These are phyloP conservation scores for Colletotrichum spinosum DNA, from an alignment of 2,329 filamentous ascomycete species.

Conservation along the genomic window DNA sequence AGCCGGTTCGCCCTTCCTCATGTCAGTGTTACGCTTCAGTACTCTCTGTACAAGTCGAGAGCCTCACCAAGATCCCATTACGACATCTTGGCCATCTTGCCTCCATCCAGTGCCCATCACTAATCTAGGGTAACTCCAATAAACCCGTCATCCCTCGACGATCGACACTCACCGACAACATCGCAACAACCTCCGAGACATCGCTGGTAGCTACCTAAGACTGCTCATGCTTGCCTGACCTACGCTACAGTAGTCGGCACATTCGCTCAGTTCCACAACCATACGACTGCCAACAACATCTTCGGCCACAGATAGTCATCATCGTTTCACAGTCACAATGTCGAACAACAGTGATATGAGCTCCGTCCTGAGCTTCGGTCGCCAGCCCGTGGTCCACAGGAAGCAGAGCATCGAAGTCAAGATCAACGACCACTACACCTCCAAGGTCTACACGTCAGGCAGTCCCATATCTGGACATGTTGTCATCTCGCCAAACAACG, in stretches of 20 bases:
- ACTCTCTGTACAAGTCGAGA: constrained; percentile 19
- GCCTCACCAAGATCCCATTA: neutral
- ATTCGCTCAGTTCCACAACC: no score
- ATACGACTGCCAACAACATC: neutral
- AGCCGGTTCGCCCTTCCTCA: constrained; percentile 26
- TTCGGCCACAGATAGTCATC: neutral
- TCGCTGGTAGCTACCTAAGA: neutral
- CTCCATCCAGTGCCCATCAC: constrained; percentile 16
- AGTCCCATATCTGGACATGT: constrained; percentile 63
- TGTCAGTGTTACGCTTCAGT: constrained; percentile 4
- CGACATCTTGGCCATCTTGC: neutral
- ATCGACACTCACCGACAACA: neutral
- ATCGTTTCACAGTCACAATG: constrained; percentile 15
- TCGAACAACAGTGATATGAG: constrained; percentile 38
- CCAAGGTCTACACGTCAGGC: constrained; percentile 68
- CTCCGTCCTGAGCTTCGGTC: constrained; percentile 35
- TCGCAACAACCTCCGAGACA: constrained; percentile 5
- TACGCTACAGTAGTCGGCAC: constrained; percentile 4
- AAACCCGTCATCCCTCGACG: constrained; percentile 2
- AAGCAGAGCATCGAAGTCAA: constrained; percentile 58
- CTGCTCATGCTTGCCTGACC: constrained; percentile 20
- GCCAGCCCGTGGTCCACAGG: constrained; percentile 41
- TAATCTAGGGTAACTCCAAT: constrained; percentile 19
- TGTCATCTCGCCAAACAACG: constrained; percentile 56
- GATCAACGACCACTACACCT: constrained; percentile 64